Evolutionary conservation across 73 alveolate genomes (phyloP), one percentile per base, ranked within the genome.

Genomic region (Tetrahymena borealis): DNA sequence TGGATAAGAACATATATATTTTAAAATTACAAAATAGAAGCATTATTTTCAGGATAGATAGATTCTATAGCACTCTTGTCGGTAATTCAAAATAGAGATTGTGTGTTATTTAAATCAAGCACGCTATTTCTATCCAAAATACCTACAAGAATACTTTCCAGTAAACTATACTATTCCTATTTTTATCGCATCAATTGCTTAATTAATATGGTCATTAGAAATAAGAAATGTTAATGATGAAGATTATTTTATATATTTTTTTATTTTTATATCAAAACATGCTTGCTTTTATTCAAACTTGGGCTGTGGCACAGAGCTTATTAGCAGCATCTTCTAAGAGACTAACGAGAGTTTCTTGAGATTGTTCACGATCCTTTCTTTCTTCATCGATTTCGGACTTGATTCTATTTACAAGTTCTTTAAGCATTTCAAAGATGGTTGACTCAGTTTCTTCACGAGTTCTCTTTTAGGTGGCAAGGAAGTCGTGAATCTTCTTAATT

Each of bases 391-490:
- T 94, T 90, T 98, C 99, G 38, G 90, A 91, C 91, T 98, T 98
- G 90, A 98, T 96, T 94, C 98, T 97, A 77, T 95, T 96, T 39
- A 98, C 99, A 96, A 97, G 92, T 37, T 93, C 98, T 92, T 97
- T 97, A 24, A 98, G 98, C 97, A 97, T 96, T 90, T 96, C 99
- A 37, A 98, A 92, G 33, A 98, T 97, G 32, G 97, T 94, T 90
- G 98, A 99, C 94, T 98, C 99, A 33, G 98, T 96, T 93, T 97
- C 98, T 91, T 98, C 99, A 92, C 99, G 96, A 24, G 92, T 78
- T 33, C 37, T 93, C 93, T 93, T 93, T 93, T 93, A 40, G 78
- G 90, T 93, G 10, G 91, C 90, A 31, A 93, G 78, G 41, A 90
- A 91, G 90, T 93, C 95, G 79, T 93, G 90, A 38, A 93, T 40